phyloP scores from a whole-genome alignment of 2,329 filamentous ascomycete genomes.

The Pseudogymnoascus sp. region DNA sequence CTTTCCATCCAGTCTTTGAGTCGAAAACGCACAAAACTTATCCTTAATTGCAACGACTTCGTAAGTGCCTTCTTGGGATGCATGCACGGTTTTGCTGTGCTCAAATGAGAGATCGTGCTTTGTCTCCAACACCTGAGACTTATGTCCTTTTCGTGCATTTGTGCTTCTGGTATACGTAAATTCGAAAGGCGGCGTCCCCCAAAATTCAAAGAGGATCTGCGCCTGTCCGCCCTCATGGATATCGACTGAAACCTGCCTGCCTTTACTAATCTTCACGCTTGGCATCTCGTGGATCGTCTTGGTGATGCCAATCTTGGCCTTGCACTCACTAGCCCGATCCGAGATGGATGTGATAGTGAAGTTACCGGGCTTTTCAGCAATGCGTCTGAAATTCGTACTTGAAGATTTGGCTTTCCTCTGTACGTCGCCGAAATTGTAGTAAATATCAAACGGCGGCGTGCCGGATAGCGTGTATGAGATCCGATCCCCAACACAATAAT shows the following conservation, averaged over 20 bases:
- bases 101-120: constrained; percentile 79
- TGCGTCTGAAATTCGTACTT: constrained; percentile 80
- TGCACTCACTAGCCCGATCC: constrained; percentile 83
- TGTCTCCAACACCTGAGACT: constrained; percentile 77
- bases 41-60: constrained; percentile 97
- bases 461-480: constrained; percentile 88
- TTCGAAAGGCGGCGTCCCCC: constrained; percentile 91
- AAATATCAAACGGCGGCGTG: constrained; percentile 83
- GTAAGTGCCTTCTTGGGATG: constrained; percentile 91
- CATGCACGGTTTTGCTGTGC: constrained; percentile 70
- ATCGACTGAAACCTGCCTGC: constrained; percentile 71
- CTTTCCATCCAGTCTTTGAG: constrained; percentile 49
- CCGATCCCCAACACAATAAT: constrained; percentile 94
- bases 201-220: constrained; percentile 90
- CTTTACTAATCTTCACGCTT: constrained; percentile 81
- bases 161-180: constrained; percentile 93
- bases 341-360: constrained; percentile 82
- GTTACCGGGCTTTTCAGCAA: constrained; percentile 82
- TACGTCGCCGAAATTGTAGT: constrained; percentile 78
- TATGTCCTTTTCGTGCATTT: constrained; percentile 70
- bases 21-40: constrained; percentile 81
- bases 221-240: constrained; percentile 96
- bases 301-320: constrained; percentile 65
- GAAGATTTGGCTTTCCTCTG: constrained; percentile 70
- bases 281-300: constrained; percentile 89